Evolutionary conservation across 2,329 filamentous ascomycete species (phyloP), one percentile per base, ranked within the genome.

Genomic region (Calonectria leucothoes): DNA sequence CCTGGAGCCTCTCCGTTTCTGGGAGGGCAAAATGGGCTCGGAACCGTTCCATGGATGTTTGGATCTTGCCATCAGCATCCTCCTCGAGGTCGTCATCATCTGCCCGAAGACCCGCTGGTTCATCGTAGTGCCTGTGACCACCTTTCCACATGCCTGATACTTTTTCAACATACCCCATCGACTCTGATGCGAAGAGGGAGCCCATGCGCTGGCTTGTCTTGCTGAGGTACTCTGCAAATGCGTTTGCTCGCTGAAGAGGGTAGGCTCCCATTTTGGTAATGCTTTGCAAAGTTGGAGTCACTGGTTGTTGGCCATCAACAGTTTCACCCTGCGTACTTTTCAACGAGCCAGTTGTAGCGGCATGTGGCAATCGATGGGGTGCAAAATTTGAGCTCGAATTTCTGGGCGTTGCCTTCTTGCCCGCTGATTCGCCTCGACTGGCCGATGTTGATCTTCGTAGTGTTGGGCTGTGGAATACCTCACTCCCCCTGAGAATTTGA

Each of bases 131-230:
- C 80, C 93, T 95, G 79, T 93, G 93, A 15, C 95, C 95, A 39
- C 97, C 97, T 77, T 95, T 94, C 92, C 97, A 97, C 94, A 98
- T 98, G 45, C 95, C 96, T 0, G 96, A 98, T 0, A 98, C 96
- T 83, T 98, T 98, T 81, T 97, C 96, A 37, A 98, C 93, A 82
- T 98, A 98, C 2, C 95, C 95, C 93, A 98, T 98, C 0, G 96
- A 97, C 83, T 98, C 96, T 0, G 93, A 95, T 8, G 96, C 94
- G 57, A 98, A 86, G 11, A 98, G 86, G 33, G 89, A 94, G 73
- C 94, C 95, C 92, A 98, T 94, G 39, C 92, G 92, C 77, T 94
- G 94, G 27, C 95, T 93, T 27, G 94, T 92, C 70, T 90, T 93
- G 81, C 94, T 94, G 66, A 98, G 87, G 81, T 95, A 98, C 59